Evolutionary conservation across 768 basidiomycete species (phyloP), one percentile per base, ranked within the genome.

Genomic region (Suillus tomentosus): DNA sequence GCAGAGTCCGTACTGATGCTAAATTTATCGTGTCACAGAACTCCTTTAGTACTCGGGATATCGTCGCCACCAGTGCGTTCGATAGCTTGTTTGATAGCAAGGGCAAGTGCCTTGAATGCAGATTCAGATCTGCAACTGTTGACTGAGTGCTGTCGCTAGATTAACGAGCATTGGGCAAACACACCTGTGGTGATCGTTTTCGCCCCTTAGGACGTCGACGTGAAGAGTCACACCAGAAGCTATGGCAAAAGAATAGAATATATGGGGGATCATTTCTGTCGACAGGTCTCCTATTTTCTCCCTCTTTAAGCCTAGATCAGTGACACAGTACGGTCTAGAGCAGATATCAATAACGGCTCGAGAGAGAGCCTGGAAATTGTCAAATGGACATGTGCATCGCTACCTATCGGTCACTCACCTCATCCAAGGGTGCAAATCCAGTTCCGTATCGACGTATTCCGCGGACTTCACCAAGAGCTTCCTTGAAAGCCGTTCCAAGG

Each of bases 331-430:
- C 2, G 97, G 96, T 43, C 97, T 88, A 63, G 95, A 95, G 73
- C 97, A 99, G 66, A 99, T 99, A 77, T 99, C 97, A 66, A 99
- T 94, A 55, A 99, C 97, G 19, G 95, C 95, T 69, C 97, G 82
- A 1, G 95, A 94, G 56, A 99, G 86, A 1, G 97, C 94, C 96
- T 98, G 72, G 54, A 37, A 71, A 61, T 34, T 57, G 37, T 62
- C 45, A 54, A 47, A 64, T 27, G 65, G 60, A 7, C 27, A 39
- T 50, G 24, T 27, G 24, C 50, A 53, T 31, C 15, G 42, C 14
- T 61, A 31, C 64, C 81, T 59, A 13, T 60, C 24, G 15, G 14
- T 37, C n/a, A 65, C 68, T 65, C 65, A 95, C 96, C 85, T 99
- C 97, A 71, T 99, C 97, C 47, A 99, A 83, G 0, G 97, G 97